These are phyloP conservation scores for Monilinia aucupariae DNA, from an alignment of 2,329 filamentous ascomycete genomes.

Conservation along the genomic window DNA sequence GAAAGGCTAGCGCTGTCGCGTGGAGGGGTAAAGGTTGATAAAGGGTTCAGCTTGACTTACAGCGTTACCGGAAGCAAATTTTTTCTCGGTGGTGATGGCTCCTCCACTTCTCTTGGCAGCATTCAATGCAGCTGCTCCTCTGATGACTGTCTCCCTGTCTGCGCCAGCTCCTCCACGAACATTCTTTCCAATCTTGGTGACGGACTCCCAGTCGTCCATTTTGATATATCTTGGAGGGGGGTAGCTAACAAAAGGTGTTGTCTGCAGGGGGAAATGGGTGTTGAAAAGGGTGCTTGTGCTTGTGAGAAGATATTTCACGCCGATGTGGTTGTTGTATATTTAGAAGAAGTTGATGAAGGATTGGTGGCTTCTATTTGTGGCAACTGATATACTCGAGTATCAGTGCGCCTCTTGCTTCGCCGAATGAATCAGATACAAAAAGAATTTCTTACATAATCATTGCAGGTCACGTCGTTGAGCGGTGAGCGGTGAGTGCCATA, in stretches of 20 bases:
- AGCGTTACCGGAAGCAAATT: constrained; percentile 69
- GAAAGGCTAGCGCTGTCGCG: constrained; percentile 3
- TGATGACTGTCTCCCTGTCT: constrained; percentile 79
- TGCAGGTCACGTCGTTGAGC: constrained; percentile 2
- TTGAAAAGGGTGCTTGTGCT: background rate
- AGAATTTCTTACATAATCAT: constrained; percentile 12
- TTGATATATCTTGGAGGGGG: constrained; percentile 22
- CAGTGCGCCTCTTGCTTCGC: constrained; percentile 1
- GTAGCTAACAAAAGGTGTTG: background rate
- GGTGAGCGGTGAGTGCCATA: background rate
- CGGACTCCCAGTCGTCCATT: constrained; percentile 77
- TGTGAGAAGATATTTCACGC: background rate
- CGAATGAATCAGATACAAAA: constrained; percentile 19
- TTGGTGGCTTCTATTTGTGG: constrained; percentile 14
- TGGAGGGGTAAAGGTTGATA: background rate
- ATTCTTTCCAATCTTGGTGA: constrained; percentile 92
- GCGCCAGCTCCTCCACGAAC: constrained; percentile 57
- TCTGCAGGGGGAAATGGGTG: background rate
- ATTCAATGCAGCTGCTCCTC: constrained; percentile 77
- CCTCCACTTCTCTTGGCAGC: constrained; percentile 78
- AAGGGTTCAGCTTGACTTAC: constrained; percentile 48
- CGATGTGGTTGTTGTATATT: constrained; percentile 4
- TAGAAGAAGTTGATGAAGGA: constrained; percentile 4
- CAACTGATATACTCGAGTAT: background rate
- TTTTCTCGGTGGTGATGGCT: constrained; percentile 86